These are phyloP conservation scores for Zasmidium angulare DNA, from an alignment of 2,329 filamentous ascomycete species.

Conservation along the genomic window DNA sequence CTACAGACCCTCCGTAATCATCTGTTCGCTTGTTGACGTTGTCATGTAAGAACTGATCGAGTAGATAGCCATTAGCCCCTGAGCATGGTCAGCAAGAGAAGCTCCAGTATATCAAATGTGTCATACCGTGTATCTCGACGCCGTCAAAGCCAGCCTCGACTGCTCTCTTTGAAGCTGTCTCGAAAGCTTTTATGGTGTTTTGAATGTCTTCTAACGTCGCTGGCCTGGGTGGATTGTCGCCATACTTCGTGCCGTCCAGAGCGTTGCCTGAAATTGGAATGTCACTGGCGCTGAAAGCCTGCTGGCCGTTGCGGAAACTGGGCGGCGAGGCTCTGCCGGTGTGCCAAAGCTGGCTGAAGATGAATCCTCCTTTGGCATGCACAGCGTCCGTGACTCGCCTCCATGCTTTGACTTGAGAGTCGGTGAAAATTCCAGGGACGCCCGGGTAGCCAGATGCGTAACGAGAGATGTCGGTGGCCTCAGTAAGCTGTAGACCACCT, in stretches of 20 bases:
- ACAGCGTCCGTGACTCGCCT: slow-evolving; percentile 60
- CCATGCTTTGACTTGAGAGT: slow-evolving; percentile 60
- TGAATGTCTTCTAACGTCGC: slow-evolving; percentile 41
- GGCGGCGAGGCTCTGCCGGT: slow-evolving; percentile 50
- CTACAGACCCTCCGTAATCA: slow-evolving; percentile 43
- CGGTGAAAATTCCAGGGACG: slow-evolving; percentile 57
- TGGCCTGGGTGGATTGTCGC: slow-evolving; percentile 35
- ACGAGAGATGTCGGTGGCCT: slow-evolving; percentile 52
- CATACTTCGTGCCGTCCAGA: slow-evolving; percentile 32
- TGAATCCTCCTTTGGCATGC: slow-evolving; percentile 61
- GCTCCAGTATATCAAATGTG: background rate
- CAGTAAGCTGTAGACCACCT: slow-evolving; percentile 53
- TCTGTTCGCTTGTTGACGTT: slow-evolving; percentile 54
- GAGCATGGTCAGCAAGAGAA: background rate
- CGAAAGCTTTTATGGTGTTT: slow-evolving; percentile 35
- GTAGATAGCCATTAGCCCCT: slow-evolving; percentile 51
- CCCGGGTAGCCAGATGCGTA: slow-evolving; percentile 48
- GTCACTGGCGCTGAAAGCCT: slow-evolving; percentile 32
- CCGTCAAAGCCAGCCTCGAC: slow-evolving; percentile 57
- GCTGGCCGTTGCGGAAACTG: slow-evolving; percentile 22
- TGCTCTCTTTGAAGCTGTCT: slow-evolving; percentile 42
- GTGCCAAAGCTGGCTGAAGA: slow-evolving; percentile 63
- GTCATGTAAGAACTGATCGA: slow-evolving; percentile 64
- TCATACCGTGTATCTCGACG: slow-evolving; percentile 47
- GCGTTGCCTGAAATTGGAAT: slow-evolving; percentile 32